Percentiles rank a stretch among this genome's conserved stretches.
Evolutionary conservation across 1,284 basidiomycete genomes (phyloP).

Genomic region (Baeospora myosura): DNA sequence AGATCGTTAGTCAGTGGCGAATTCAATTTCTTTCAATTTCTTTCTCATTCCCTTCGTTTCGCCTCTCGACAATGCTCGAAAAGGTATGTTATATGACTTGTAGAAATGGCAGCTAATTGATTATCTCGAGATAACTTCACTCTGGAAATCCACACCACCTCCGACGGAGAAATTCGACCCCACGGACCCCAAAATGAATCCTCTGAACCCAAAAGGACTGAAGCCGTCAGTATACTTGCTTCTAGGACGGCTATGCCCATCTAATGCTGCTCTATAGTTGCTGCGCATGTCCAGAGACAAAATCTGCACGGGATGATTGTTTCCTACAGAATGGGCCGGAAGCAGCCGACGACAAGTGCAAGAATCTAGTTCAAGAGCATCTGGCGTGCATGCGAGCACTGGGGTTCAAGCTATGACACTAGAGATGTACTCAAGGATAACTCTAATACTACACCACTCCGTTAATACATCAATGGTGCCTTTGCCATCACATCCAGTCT

Average conservation of each 20-base stretch:
- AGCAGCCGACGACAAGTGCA: constrained; percentile 73
- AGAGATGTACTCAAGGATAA: no score
- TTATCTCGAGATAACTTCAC: no score
- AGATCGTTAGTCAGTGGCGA: no score
- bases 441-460: no score
- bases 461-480: no score
- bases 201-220: constrained; percentile 82
- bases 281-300: constrained; percentile 94
- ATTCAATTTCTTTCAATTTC: no score
- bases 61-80: no score
- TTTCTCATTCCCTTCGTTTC: no score
- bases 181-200: constrained; percentile 68
- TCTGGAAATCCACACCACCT: no score
- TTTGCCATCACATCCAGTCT: no score
- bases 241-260: constrained; percentile 1
- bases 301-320: constrained; percentile 86
- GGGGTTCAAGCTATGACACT: constrained; percentile 73
- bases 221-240: constrained; percentile 69
- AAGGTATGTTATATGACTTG: no score
- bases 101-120: no score
- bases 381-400: constrained; percentile 85
- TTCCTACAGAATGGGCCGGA: constrained; percentile 73
- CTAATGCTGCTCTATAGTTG: constrained; percentile 44
- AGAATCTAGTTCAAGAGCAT: constrained; percentile 73
- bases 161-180: constrained; percentile 63